A percentile compares a stretch with the other conserved stretches of the same genome.
Evolutionary conservation across 2,329 filamentous ascomycete genomes (phyloP).

Genomic region (Tolypocladium ovalisporum): DNA sequence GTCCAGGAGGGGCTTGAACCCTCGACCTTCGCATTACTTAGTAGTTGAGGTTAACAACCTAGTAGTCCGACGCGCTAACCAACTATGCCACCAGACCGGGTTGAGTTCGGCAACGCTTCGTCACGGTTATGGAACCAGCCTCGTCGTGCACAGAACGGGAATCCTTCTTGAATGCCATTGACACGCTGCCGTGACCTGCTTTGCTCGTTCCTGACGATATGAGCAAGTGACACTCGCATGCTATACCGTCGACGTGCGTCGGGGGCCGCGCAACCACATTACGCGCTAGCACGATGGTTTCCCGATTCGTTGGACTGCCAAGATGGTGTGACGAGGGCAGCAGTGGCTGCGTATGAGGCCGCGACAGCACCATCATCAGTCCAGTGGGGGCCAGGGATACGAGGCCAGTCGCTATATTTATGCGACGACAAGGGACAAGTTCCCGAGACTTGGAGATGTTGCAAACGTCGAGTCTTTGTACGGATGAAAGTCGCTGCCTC

Average conservation of each 20-base stretch:
- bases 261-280: background rate
- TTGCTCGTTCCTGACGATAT: no score
- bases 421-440: background rate
- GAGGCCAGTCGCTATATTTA: background rate
- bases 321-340: background rate
- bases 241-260: background rate
- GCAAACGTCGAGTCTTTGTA: background rate
- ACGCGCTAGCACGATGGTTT: background rate
- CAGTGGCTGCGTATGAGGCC: background rate
- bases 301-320: background rate
- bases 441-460: background rate
- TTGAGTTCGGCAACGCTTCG: background rate
- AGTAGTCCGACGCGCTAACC: constrained; percentile 1
- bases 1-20: background rate
- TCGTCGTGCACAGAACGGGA: no score
- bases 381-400: background rate
- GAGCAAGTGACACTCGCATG: background rate
- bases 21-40: constrained; percentile 1
- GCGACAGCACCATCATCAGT: background rate
- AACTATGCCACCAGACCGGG: background rate
- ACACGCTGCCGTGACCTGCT: background rate
- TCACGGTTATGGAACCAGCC: background rate
- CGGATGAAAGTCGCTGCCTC: no score
- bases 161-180: background rate
- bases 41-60: background rate